Conservation (phyloP, 495 filamentous ascomycete species). For the Xylaria longipes region DNA sequence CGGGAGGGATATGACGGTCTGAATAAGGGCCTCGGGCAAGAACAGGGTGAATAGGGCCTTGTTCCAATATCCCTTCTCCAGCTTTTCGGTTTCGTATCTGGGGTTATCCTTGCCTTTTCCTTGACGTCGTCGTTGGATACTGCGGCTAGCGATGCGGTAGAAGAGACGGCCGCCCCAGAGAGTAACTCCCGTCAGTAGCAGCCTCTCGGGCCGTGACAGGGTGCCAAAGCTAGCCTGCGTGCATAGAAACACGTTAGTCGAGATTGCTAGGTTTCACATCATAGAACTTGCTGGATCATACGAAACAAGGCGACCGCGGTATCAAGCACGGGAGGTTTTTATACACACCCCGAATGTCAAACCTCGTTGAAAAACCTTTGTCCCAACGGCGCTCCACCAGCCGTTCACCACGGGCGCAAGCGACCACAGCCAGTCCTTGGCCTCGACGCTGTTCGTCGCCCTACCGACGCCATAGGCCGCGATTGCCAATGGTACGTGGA, state of each 20-base stretch:
- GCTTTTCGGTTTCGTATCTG: constrained; percentile 57
- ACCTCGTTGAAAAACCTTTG: constrained; percentile 46
- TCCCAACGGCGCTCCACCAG: constrained; percentile 64
- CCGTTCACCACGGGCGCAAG: constrained; percentile 59
- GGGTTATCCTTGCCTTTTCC: constrained; percentile 59
- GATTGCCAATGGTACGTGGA: constrained; percentile 54
- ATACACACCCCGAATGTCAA: constrained; percentile 48
- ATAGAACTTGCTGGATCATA: too few relatives aligned
- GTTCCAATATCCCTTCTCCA: constrained; percentile 61
- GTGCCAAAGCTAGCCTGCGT: constrained; percentile 49
- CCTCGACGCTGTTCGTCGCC: constrained; percentile 56
- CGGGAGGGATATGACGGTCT: constrained; percentile 61
- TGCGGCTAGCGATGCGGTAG: constrained; percentile 55
- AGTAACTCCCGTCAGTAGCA: constrained; percentile 59
- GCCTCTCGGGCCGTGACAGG: constrained; percentile 57
- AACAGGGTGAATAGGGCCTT: constrained; percentile 55
- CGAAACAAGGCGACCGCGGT: too few relatives aligned
- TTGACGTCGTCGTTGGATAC: constrained; percentile 33
- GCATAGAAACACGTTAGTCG: too few relatives aligned
- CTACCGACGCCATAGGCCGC: constrained; percentile 55
- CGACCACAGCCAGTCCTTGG: constrained; percentile 66
- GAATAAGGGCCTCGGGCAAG: constrained; percentile 57
- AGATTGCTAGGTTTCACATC: too few relatives aligned
- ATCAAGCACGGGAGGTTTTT: too few relatives aligned
- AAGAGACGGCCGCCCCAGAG: constrained; percentile 62